Base-by-base conservation (phyloP, 805 yeast genomes). In the Candida coquimbonensis region DNA sequence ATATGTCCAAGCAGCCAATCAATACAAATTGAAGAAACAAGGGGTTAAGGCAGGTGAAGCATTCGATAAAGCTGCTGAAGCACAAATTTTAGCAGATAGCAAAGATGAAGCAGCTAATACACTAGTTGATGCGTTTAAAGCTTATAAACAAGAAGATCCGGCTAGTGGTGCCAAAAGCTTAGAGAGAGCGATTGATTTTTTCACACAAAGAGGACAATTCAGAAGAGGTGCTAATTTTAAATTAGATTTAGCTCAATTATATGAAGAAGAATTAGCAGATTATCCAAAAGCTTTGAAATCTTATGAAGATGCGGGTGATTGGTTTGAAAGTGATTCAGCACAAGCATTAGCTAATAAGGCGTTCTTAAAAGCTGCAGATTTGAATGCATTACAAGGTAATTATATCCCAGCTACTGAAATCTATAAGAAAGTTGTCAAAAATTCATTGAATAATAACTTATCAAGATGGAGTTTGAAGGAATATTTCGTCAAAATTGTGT, bases 211-310 rank as follows among this genome's bases (percentile, higher is more conserved):
- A 55, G 99, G 99, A 12, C 96, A 91, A 64, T 93, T 93, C 68
- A 80, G 99, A 63, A 75, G 98, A 63, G 96, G 96, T 24, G 99
- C 99, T 12, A 88, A 88, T 61, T 90, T 85, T 69, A 84, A 90
- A 61, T 79, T 84, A 72, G 99, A 93, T 62, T 73, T 93, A 59
- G 99, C 90, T 11, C 89, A 81, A 53, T 65, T 91, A 39, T 87
- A 86, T 60, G 98, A 91, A 65, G 75, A 76, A 39, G 86, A 83
- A 41, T 68, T 87, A 19, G 75, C 75, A 42, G 91, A 90, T 57
- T 64, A 69, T 31, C 68, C 72, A 24, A 77, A 77, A 53, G 97
- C 99, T 7, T 74, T 83, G 44, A 73, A 73, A 45, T 78, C 89
- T 27, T 91, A 84, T 61, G 95, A 89, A 60, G 86, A 83, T 56